phyloP scores from a whole-genome alignment of 148 eudicot genomes.

The Salicornia ramosissima region DNA sequence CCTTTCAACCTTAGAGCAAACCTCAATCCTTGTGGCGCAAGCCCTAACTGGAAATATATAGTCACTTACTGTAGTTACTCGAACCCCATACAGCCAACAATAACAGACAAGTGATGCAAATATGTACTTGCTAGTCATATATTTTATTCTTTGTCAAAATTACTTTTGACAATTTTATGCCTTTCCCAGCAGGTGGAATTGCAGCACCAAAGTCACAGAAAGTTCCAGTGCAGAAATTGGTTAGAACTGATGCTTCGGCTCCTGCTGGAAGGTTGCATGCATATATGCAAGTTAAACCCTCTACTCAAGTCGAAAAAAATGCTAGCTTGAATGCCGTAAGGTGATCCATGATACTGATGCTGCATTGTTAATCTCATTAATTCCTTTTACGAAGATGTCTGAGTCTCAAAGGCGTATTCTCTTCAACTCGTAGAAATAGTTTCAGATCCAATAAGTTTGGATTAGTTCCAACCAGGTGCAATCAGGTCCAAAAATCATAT shows the following conservation, averaged over 20 bases:
- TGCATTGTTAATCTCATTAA: background rate
- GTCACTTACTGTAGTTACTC: too few species aligned
- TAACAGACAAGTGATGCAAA: background rate
- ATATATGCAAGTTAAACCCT: conserved; percentile 70
- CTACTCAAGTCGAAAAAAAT: conserved; percentile 46
- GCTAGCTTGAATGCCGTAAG: conserved; percentile 61
- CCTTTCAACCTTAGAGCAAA: background rate
- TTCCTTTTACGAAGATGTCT: background rate
- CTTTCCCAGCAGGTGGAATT: conserved; percentile 17
- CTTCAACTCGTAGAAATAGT: too few species aligned
- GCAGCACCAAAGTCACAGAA: conserved; percentile 49
- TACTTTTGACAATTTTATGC: background rate
- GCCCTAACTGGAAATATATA: too few species aligned
- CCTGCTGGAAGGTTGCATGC: conserved; percentile 99
- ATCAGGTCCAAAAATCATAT: too few species aligned
- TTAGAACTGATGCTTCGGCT: conserved; percentile 78
- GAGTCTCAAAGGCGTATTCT: too few species aligned
- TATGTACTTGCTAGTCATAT: background rate
- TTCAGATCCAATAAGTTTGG: too few species aligned
- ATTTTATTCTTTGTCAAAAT: background rate
- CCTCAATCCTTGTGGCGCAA: background rate
- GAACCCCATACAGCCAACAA: too few species aligned
- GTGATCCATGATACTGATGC: conserved; percentile 23
- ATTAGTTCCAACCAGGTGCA: too few species aligned
- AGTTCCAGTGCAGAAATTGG: conserved; percentile 69